Conservation (phyloP, 768 basidiomycete species). For the Ramaria sp. region DNA sequence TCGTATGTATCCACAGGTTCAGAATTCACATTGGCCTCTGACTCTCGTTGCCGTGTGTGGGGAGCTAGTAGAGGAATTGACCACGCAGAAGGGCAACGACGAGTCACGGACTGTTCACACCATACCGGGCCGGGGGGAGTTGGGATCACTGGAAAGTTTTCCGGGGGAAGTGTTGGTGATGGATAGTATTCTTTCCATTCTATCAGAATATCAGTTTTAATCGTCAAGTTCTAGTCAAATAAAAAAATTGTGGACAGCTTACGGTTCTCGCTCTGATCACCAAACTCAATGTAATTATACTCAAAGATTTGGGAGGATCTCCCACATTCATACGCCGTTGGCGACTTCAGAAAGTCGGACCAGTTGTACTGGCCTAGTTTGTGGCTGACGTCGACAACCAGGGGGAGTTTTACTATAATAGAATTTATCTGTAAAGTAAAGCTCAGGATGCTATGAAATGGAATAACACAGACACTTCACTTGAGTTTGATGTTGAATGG, state of each 20-base stretch:
- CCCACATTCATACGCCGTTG: background rate
- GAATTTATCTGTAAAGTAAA: background rate
- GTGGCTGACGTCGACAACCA: background rate
- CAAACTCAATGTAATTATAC: slow-evolving; percentile 3
- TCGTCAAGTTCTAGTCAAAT: background rate
- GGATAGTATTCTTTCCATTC: slow-evolving; percentile 5
- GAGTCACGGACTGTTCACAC: background rate
- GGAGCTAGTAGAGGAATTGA: background rate
- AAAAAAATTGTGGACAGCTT: background rate
- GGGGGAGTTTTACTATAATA: background rate
- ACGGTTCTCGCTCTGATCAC: slow-evolving; percentile 2
- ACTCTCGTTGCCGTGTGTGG: background rate
- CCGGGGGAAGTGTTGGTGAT: background rate
- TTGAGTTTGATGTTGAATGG: slow-evolving; percentile 1
- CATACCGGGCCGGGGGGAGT: background rate
- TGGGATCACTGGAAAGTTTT: background rate
- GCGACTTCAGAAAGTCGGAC: background rate
- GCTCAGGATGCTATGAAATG: too few species aligned
- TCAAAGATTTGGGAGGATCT: background rate
- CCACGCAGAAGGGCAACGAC: background rate
- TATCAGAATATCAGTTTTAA: background rate
- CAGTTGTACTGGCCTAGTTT: background rate
- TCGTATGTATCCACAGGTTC: background rate
- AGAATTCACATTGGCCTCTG: background rate
- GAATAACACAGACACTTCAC: background rate